Evolutionary conservation across 2,329 filamentous ascomycete species (phyloP).

Genomic region (Torrubiellomyces zombiae): DNA sequence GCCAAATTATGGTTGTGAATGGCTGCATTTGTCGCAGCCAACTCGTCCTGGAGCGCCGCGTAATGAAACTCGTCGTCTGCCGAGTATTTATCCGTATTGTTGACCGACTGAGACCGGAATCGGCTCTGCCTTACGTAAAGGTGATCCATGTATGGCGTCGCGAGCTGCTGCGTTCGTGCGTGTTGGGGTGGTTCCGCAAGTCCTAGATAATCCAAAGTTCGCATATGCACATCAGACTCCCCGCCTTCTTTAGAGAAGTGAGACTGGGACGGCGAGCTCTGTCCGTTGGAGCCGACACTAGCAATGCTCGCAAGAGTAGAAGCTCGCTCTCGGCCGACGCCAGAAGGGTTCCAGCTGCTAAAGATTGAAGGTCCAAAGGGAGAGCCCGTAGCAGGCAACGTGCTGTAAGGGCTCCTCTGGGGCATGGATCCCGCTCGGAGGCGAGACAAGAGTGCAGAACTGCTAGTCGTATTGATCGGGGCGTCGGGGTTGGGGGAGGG

Average conservation of each 20-base stretch:
- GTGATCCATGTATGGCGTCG: constrained; percentile 59
- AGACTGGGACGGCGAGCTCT: constrained; percentile 73
- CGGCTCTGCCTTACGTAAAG: constrained; percentile 69
- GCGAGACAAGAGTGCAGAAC: constrained; percentile 64
- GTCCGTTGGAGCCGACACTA: constrained; percentile 81
- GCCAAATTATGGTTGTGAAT: constrained; percentile 88
- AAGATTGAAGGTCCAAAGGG: constrained; percentile 87
- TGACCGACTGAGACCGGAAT: constrained; percentile 95
- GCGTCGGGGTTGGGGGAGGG: constrained; percentile 37
- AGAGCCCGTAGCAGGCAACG: constrained; percentile 34
- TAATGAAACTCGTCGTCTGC: constrained; percentile 58
- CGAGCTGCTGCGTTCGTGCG: constrained; percentile 54
- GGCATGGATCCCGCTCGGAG: constrained; percentile 89
- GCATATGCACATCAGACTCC: constrained; percentile 74
- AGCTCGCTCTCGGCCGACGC: constrained; percentile 58
- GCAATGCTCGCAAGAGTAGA: constrained; percentile 69
- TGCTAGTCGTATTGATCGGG: constrained; percentile 30
- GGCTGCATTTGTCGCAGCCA: constrained; percentile 46
- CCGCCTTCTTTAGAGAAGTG: constrained; percentile 74
- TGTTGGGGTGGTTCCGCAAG: constrained; percentile 86
- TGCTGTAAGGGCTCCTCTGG: constrained; percentile 57
- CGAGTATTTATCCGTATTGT: constrained; percentile 93
- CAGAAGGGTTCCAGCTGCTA: constrained; percentile 61
- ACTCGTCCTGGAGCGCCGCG: constrained; percentile 45
- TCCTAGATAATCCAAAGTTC: constrained; percentile 88